phyloP scores from a whole-genome alignment of 2,329 filamentous ascomycete genomes.

The Cercospora zeina region DNA sequence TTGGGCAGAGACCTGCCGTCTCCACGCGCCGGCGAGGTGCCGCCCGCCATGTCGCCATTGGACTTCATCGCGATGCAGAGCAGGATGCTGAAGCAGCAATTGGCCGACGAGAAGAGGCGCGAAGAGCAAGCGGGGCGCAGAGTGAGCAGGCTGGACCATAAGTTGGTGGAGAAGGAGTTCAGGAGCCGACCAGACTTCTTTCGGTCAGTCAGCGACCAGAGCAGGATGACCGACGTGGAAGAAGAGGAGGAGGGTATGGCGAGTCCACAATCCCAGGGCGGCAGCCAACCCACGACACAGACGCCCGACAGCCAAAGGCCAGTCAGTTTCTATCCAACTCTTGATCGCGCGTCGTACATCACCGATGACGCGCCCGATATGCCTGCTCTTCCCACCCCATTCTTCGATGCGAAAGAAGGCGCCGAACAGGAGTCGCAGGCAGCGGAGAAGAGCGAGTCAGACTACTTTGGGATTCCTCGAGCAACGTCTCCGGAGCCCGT shows the following conservation, averaged over 20 bases:
- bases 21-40: conserved; percentile 60
- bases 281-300: conserved; percentile 15
- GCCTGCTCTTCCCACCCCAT: conserved; percentile 28
- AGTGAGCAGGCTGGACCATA: conserved; percentile 80
- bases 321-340: conserved; percentile 40
- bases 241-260: conserved; percentile 52
- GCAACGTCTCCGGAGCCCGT: conserved; percentile 49
- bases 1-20: conserved; percentile 47
- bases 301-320: conserved; percentile 41
- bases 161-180: conserved; percentile 79
- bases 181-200: conserved; percentile 78
- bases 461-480: conserved; percentile 51
- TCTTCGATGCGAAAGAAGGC: conserved; percentile 32
- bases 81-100: conserved; percentile 63
- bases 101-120: conserved; percentile 68
- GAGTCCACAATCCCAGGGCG: conserved; percentile 33
- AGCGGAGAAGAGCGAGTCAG: conserved; percentile 19
- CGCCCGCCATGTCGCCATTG: conserved; percentile 87
- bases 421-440: conserved; percentile 19
- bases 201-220: conserved; percentile 64
- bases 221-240: conserved; percentile 41
- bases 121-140: conserved; percentile 71
- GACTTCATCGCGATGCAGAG: conserved; percentile 95
- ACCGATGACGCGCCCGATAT: conserved; percentile 22
- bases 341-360: conserved; percentile 32